Base-by-base conservation (phyloP, 2,329 filamentous ascomycete genomes). In the Helminthosporium solani region DNA sequence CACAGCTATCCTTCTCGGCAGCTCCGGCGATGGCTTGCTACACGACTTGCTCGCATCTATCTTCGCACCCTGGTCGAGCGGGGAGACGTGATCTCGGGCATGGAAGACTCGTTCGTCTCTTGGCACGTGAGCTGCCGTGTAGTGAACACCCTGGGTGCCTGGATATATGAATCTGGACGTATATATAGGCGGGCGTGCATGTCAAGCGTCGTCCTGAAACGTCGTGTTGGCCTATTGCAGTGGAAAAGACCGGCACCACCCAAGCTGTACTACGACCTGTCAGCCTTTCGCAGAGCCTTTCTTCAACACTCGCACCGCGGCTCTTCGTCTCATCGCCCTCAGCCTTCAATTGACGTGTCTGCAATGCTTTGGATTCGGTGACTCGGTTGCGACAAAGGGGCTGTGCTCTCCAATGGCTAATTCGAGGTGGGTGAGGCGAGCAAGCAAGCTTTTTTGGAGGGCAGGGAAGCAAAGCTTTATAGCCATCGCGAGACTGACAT, bases 341-440 rank as follows among this genome's bases (percentile, higher is more conserved):
- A 42, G 11, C 19, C 34, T 47, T 15, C 28, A 15, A 25, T 23
- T 18, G 37, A 38, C 36, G 21, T 16, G 20, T 33, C 38, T 49
- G 48, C 44, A 9, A 52, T 52, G 49, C 49, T 42, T 38, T 48
- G 27, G 25, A 27, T 28, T 31, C 25, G 39, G 28, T 31, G 28
- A 31, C 12, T n/a, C n/a, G n/a, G n/a, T n/a, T n/a, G n/a, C n/a
- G n/a, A n/a, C n/a, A n/a, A n/a, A n/a, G n/a, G n/a, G n/a, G n/a
- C n/a, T 14, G 16, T 8, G 16, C 16, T 19, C 28, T 21, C 38
- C 27, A 28, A 59, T 59, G 56, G 56, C 56, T 21, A 59, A 59
- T 35, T 59, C 56, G 27, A 59, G 55, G 56, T 57, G 36, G 35
- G 47, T 43, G 27, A 15, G 20, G 5, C 4, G 19, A 2, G n/a